phyloP scores from a whole-genome alignment of 805 yeast species.

The Wickerhamiella kurtzmanii region DNA sequence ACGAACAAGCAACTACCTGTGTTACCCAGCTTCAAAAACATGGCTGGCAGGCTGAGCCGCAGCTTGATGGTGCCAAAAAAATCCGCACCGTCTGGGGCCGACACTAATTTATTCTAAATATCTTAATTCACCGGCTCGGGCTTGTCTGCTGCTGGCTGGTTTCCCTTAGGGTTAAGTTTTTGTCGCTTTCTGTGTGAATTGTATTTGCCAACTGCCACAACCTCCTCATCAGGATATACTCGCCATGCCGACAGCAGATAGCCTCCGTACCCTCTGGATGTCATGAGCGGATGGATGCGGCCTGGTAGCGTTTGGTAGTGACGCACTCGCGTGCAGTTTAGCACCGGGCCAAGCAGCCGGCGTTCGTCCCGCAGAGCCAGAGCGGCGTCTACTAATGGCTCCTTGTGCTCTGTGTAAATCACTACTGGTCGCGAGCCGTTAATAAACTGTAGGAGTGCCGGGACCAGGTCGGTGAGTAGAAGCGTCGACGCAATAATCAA shows the following conservation, averaged over 20 bases:
- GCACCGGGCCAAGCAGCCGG: constrained; percentile 60
- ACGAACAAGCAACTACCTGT: constrained; percentile 40
- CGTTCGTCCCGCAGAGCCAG: constrained; percentile 58
- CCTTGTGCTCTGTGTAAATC: constrained; percentile 70
- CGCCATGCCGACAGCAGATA: constrained; percentile 64
- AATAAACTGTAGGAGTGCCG: constrained; percentile 45
- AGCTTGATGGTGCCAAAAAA: constrained; percentile 14
- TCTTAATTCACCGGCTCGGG: too few relatives aligned
- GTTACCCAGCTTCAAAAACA: constrained; percentile 13
- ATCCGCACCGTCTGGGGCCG: constrained; percentile 20
- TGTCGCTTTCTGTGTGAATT: constrained; percentile 4
- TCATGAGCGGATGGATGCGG: constrained; percentile 88
- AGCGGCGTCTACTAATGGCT: constrained; percentile 59
- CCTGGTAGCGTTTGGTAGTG: constrained; percentile 90
- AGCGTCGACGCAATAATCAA: constrained; percentile 61
- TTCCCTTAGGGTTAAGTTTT: neutral
- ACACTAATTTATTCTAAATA: neutral
- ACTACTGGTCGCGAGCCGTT: constrained; percentile 84
- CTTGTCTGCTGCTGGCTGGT: too few relatives aligned
- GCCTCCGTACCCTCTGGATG: constrained; percentile 87
- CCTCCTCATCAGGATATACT: constrained; percentile 58
- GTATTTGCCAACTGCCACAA: constrained; percentile 46
- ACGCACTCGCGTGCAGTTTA: constrained; percentile 69
- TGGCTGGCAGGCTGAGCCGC: constrained; percentile 32
- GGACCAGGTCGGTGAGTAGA: constrained; percentile 50